Conservation (phyloP, 345 rosid genomes). For the Angophora floribunda region DNA sequence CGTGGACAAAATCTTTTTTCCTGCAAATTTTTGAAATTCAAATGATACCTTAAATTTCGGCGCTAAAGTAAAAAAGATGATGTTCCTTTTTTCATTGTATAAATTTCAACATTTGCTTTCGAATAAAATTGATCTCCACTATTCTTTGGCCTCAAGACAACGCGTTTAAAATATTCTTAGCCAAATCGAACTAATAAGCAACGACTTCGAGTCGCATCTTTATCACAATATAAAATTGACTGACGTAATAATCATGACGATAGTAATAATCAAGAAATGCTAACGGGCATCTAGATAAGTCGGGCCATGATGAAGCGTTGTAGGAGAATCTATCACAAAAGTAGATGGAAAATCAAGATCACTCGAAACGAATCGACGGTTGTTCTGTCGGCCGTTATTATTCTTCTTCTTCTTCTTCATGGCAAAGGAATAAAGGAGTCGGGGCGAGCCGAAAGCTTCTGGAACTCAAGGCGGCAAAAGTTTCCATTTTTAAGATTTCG, state of each 20-base stretch:
- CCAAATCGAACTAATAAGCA: neutral
- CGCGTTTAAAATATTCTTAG: neutral
- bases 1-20: neutral
- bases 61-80: neutral
- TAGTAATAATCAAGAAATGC: neutral
- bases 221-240: neutral
- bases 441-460: no score
- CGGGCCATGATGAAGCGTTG: neutral
- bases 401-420: neutral
- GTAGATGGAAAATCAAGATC: neutral
- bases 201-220: fast-evolving
- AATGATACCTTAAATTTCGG: neutral
- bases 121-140: neutral
- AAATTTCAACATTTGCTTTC: neutral
- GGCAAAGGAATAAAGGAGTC: neutral
- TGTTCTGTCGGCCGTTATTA: neutral
- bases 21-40: neutral
- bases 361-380: neutral
- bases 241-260: neutral
- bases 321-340: neutral
- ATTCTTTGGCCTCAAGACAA: neutral
- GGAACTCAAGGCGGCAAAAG: no score
- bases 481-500: no score
- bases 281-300: neutral
- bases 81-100: neutral